Evolutionary conservation across 2,329 filamentous ascomycete species (phyloP).

Genomic region (Trichophyton mentagrophytes): DNA sequence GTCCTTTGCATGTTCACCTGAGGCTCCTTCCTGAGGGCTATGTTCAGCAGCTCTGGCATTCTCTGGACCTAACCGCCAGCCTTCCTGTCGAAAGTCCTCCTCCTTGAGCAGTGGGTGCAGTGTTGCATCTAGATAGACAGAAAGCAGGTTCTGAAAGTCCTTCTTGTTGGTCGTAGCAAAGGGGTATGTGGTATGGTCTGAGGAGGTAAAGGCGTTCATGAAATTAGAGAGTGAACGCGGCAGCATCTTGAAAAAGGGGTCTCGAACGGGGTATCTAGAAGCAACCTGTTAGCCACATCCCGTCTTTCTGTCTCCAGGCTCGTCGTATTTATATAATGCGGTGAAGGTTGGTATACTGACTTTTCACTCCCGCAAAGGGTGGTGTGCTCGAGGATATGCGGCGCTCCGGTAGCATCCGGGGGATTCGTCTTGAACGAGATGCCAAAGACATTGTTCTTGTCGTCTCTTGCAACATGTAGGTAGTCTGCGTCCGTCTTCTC

Average conservation of each 20-base stretch:
- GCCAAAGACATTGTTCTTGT: slow-evolving; percentile 98
- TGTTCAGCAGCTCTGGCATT: slow-evolving; percentile 51
- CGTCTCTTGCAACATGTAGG: slow-evolving; percentile 84
- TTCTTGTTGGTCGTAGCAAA: slow-evolving; percentile 94
- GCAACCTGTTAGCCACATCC: not conserved
- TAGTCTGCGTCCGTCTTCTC: slow-evolving; percentile 95
- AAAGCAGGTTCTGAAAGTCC: slow-evolving; percentile 92
- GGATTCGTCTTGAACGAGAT: slow-evolving; percentile 99
- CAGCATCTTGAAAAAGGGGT: slow-evolving; percentile 99
- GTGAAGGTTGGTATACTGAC: slow-evolving; percentile 35
- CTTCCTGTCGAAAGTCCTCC: slow-evolving; percentile 90
- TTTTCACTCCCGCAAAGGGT: slow-evolving; percentile 92
- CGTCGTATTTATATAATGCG: no score
- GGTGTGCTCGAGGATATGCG: slow-evolving; percentile 95
- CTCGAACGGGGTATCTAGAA: slow-evolving; percentile 78
- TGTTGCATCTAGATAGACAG: slow-evolving; percentile 91
- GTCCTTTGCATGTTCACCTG: slow-evolving; percentile 16
- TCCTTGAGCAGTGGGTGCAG: slow-evolving; percentile 78
- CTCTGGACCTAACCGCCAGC: slow-evolving; percentile 90
- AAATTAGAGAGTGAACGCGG: slow-evolving; percentile 97
- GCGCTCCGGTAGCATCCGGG: slow-evolving; percentile 87
- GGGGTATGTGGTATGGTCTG: slow-evolving; percentile 93
- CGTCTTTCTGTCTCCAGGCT: no score
- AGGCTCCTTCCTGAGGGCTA: slow-evolving; percentile 27
- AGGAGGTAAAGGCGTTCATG: slow-evolving; percentile 97